phyloP scores from a whole-genome alignment of 768 basidiomycete genomes.

The Boletus speciosus region DNA sequence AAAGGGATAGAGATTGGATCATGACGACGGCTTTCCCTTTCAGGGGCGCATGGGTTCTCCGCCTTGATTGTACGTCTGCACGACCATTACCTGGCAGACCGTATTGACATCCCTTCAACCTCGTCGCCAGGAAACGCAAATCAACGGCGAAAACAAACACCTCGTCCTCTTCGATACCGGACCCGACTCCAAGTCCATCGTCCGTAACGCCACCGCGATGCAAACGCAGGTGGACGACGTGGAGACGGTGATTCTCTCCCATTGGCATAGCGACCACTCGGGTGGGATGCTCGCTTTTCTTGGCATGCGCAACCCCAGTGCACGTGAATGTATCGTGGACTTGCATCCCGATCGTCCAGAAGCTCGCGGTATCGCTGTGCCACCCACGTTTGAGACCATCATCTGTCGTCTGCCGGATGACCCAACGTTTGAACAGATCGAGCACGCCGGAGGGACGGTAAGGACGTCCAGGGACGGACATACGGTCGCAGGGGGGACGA shows the following conservation, averaged over 20 bases:
- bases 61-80: constrained; percentile 59
- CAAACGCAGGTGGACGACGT: constrained; percentile 51
- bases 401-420: constrained; percentile 61
- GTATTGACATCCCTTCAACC: neutral
- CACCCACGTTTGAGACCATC: constrained; percentile 54
- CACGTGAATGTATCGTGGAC: constrained; percentile 52
- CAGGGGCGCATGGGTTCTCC: constrained; percentile 84
- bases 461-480: constrained; percentile 62
- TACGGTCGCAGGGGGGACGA: constrained; percentile 53
- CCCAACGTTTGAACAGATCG: constrained; percentile 68
- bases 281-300: constrained; percentile 71
- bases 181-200: constrained; percentile 70
- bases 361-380: constrained; percentile 69
- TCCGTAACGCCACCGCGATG: constrained; percentile 67
- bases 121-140: constrained; percentile 51
- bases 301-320: constrained; percentile 35
- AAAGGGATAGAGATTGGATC: neutral
- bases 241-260: constrained; percentile 64
- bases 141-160: constrained; percentile 41
- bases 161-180: constrained; percentile 82
- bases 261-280: constrained; percentile 79
- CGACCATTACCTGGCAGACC: neutral
- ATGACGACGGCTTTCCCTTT: neutral
- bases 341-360: constrained; percentile 74
- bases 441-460: constrained; percentile 49